Evolutionary conservation across 768 basidiomycete species (phyloP).

Genomic region (Chiua virens): DNA sequence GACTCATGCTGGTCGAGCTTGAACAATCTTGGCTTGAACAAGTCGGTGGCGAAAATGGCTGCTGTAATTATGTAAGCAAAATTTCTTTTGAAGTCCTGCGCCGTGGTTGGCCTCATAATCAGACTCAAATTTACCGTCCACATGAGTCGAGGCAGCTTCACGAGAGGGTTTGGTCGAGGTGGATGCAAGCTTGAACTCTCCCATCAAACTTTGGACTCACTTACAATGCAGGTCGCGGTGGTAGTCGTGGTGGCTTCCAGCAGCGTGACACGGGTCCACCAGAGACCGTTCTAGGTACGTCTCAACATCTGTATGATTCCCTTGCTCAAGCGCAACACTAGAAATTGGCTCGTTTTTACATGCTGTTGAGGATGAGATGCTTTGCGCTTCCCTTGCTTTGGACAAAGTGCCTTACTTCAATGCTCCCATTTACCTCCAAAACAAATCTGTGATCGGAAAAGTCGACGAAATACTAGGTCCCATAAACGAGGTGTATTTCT

Average conservation of each 20-base stretch:
- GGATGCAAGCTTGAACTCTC: slow-evolving; percentile 36
- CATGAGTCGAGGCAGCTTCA: slow-evolving; percentile 57
- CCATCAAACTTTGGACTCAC: not conserved
- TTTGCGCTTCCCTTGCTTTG: slow-evolving; percentile 80
- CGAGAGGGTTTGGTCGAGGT: slow-evolving; percentile 56
- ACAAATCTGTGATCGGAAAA: slow-evolving; percentile 94
- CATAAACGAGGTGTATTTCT: slow-evolving; percentile 98
- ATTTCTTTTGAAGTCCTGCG: too few relatives aligned
- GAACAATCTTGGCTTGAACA: too few relatives aligned
- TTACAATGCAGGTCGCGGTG: slow-evolving; percentile 49
- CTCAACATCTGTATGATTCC: not conserved
- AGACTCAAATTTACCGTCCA: not conserved
- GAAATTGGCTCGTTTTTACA: slow-evolving; percentile 93
- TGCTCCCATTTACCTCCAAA: slow-evolving; percentile 95
- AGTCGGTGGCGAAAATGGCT: not conserved
- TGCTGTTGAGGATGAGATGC: slow-evolving; percentile 97
- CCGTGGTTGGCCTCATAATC: slow-evolving; percentile 13
- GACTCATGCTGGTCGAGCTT: slow-evolving; percentile 37
- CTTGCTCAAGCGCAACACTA: slow-evolving; percentile 32
- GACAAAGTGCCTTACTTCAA: slow-evolving; percentile 99
- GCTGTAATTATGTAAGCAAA: slow-evolving; percentile 13
- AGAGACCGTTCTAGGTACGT: slow-evolving; percentile 68
- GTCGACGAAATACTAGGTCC: slow-evolving; percentile 99
- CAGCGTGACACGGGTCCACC: slow-evolving; percentile 79
- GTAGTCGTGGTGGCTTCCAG: slow-evolving; percentile 68